Evolutionary conservation across 2,329 filamentous ascomycete species (phyloP), one percentile per base, ranked within the genome.

Genomic region (Zelopaecilomyces penicillatus): DNA sequence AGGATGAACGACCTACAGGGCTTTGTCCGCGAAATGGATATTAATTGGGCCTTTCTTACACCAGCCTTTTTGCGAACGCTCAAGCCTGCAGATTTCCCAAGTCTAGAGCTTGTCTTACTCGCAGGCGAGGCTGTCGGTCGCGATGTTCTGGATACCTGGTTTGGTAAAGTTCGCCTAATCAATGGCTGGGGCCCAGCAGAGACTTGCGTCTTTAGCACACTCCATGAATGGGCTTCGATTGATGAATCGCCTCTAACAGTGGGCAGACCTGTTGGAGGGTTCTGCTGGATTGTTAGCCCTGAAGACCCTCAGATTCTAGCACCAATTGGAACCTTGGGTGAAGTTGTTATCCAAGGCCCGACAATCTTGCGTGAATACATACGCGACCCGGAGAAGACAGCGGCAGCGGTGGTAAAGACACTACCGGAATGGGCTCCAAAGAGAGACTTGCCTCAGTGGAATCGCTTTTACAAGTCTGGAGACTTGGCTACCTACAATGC

Each of bases 401-500:
- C 32, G 12, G 32, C 32, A 12, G 32, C 32, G 27, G 30, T 44
- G 9, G 33, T 44, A 19, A 4, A 5, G 4, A 27, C 35, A 12
- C 42, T 31, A 5, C 28, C 42, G 3, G 35, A 33, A 33, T 27
- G 41, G 12, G 9, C 32, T 34, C 8, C 32, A 34, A 9, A 9
- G 9, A 12, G 32, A 9, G 9, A 9, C 9, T 10, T 8, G 33
- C 19, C 10, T 12, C 10, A 26, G 36, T 9, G 35, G 12, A 29
- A 12, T 12, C 32, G 32, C 32, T 34, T 34, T 12, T 12, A 9
- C 12, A 34, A 34, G 12, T 9, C 32, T 12, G 32, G 32, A 9
- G 42, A 36, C 28, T 38, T 41, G 19, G 29, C 47, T 9, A 26
- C 35, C 2, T 39, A 40, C 30, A 40, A 47, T 8, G 47, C 49